These are phyloP conservation scores for Starmerella khaoyaiensis DNA, from an alignment of 805 yeast genomes.

Conservation along the genomic window DNA sequence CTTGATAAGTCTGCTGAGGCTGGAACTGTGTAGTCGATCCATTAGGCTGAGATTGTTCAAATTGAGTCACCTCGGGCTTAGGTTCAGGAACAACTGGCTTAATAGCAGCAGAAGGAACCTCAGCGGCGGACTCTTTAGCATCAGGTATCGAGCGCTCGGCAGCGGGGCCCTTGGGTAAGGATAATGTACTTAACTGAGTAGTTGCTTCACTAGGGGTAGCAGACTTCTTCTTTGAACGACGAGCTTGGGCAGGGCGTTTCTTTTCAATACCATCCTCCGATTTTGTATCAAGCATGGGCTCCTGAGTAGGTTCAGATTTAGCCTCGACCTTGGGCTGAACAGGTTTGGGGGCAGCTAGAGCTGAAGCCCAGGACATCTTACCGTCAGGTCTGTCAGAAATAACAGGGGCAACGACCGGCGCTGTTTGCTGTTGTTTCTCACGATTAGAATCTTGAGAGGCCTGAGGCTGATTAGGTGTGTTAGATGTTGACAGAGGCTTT, in stretches of 20 bases:
- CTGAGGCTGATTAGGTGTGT: slow-evolving; percentile 1
- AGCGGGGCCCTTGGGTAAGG: slow-evolving; percentile 14
- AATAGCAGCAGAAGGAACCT: neutral
- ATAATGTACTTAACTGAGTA: slow-evolving; percentile 9
- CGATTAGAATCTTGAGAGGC: no score
- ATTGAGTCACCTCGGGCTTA: slow-evolving; percentile 3
- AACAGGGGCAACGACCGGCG: slow-evolving; percentile 10
- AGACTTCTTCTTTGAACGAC: slow-evolving; percentile 4
- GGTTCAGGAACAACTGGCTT: slow-evolving; percentile 1
- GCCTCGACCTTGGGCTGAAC: slow-evolving; percentile 9
- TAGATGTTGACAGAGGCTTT: neutral
- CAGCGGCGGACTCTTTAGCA: neutral
- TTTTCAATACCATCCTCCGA: neutral
- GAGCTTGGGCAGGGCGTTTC: neutral
- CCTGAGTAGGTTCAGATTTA: slow-evolving; percentile 2
- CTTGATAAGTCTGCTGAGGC: slow-evolving; percentile 7
- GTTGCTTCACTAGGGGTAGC: slow-evolving; percentile 10
- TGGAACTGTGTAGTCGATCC: no score
- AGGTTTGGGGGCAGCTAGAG: slow-evolving; percentile 14
- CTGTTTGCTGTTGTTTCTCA: no score
- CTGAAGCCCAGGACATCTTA: slow-evolving; percentile 21
- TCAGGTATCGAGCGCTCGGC: no score
- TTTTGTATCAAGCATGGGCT: slow-evolving; percentile 1
- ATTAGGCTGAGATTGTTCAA: slow-evolving; percentile 8
- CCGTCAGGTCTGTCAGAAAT: slow-evolving; percentile 14